A percentile compares a stretch with the other conserved stretches of the same genome.
These are phyloP conservation scores for Jaltomata sinuosa DNA, from an alignment of 257 asterid genomes.

Conservation along the genomic window DNA sequence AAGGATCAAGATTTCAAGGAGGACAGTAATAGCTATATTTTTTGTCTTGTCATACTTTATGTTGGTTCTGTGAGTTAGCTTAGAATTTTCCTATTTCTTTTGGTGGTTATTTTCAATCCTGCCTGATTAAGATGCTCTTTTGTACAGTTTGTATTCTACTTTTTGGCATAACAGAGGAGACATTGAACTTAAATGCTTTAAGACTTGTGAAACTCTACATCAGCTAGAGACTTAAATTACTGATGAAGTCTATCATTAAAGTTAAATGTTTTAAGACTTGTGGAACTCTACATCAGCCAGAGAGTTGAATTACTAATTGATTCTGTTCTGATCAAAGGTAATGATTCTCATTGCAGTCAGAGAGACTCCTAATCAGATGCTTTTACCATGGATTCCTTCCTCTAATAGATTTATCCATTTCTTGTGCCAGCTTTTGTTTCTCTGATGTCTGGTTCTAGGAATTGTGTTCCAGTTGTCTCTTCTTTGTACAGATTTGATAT, in stretches of 20 bases:
- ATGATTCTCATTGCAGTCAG: not conserved
- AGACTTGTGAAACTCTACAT: not conserved
- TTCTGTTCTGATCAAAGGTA: not conserved
- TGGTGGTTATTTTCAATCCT: not conserved
- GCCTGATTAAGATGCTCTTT: not conserved
- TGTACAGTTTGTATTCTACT: not conserved
- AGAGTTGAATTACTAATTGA: not conserved
- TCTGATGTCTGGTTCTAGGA: not conserved
- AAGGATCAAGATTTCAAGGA: slow-evolving; percentile 19
- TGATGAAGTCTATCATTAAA: not conserved
- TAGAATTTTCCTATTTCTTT: not conserved
- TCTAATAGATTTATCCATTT: not conserved
- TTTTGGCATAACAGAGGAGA: not conserved
- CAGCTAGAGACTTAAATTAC: not conserved
- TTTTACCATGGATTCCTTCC: not conserved
- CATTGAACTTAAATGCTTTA: not conserved
- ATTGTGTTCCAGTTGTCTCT: not conserved
- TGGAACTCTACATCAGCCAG: not conserved
- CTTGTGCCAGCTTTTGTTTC: not conserved
- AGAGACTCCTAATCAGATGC: not conserved
- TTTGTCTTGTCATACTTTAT: slow-evolving; percentile 6
- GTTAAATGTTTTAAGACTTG: not conserved
- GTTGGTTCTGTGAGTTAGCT: not conserved
- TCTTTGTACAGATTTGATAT: not conserved
- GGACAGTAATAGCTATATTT: not conserved